These are phyloP conservation scores for Emmonsiellopsis sp. DNA, from an alignment of 2,329 filamentous ascomycete genomes.

Conservation along the genomic window DNA sequence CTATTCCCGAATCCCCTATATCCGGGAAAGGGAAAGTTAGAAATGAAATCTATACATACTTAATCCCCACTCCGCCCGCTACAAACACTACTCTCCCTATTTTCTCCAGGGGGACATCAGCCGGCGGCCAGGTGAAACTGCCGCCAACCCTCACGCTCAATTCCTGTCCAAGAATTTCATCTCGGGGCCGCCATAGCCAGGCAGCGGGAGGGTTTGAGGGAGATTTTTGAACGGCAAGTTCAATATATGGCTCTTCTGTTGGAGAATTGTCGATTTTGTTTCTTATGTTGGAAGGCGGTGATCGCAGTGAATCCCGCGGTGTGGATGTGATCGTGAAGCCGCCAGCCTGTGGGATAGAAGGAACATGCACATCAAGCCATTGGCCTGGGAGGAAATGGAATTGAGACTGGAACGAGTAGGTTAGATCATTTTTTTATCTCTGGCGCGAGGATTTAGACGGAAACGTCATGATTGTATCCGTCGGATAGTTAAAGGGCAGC, in stretches of 20 bases:
- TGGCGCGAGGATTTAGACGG: background rate
- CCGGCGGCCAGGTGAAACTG: slow-evolving; percentile 69
- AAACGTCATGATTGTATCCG: too few relatives aligned
- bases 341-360: slow-evolving; percentile 58
- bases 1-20: background rate
- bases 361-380: slow-evolving; percentile 78
- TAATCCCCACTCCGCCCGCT: slow-evolving; percentile 74
- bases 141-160: slow-evolving; percentile 67
- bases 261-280: slow-evolving; percentile 10
- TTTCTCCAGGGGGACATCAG: slow-evolving; percentile 28
- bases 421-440: background rate
- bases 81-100: slow-evolving; percentile 60
- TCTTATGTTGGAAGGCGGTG: background rate
- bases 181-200: slow-evolving; percentile 59
- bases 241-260: slow-evolving; percentile 46
- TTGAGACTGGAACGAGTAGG: slow-evolving; percentile 13
- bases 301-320: slow-evolving; percentile 45
- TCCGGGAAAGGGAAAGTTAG: background rate
- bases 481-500: background rate
- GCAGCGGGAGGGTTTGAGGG: slow-evolving; percentile 61
- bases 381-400: slow-evolving; percentile 68
- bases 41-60: slow-evolving; percentile 37
- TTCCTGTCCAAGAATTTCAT: slow-evolving; percentile 48
- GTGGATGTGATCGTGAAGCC: slow-evolving; percentile 83
- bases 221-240: slow-evolving; percentile 68